Base-by-base conservation (phyloP, 179 eudicot species). In the Dionaea muscipula region DNA sequence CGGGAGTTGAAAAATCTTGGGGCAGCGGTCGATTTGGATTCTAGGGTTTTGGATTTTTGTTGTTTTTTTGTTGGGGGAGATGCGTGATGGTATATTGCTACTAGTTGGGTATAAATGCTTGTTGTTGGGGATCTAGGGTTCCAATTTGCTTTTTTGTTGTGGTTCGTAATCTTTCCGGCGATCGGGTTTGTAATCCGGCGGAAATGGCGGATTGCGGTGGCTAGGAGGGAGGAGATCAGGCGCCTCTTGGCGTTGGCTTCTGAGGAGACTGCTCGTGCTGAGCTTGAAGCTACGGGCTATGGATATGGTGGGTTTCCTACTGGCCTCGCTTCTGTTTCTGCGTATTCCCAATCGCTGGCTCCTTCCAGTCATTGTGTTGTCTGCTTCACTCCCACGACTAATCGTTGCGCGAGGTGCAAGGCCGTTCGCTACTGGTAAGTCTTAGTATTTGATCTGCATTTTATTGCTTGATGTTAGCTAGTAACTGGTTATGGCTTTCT, bases 381-480 rank as follows among this genome's bases (percentile, higher is more conserved):
- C 38, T 80, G 86, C 50, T 64, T 48, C 33, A 26, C 44, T 22
- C 77, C 75, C 14, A 72, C 83, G 4, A 70, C 50, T 1, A 63
- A 71, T 8, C 74, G 81, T 0, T 78, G 77, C 51, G 43, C 72
- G 24, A 64, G 81, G 74, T 88, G 96, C 76, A 88, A 85, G 68
- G 63, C 84, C 7, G 84, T 82, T 56, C 68, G 75, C 17, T 87
- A 87, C 65, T 87, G 96, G 94, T 87, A 76, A 58, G 83, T 61
- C 43, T 14, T 13, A 15, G 15, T n/a, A n/a, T n/a, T 18, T 43
- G 20, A 17, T 43, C 7, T 15, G 5, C 10, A 31, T 31, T 11
- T 31, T 6, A 11, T 31, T 31, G 35, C 10, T 28, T 28, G n/a
- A n/a, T n/a, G n/a, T n/a, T n/a, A n/a, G n/a, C n/a, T n/a, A n/a